Conservation (phyloP, 192 early-diverging fungal genomes). For the Podila clonocystis region DNA sequence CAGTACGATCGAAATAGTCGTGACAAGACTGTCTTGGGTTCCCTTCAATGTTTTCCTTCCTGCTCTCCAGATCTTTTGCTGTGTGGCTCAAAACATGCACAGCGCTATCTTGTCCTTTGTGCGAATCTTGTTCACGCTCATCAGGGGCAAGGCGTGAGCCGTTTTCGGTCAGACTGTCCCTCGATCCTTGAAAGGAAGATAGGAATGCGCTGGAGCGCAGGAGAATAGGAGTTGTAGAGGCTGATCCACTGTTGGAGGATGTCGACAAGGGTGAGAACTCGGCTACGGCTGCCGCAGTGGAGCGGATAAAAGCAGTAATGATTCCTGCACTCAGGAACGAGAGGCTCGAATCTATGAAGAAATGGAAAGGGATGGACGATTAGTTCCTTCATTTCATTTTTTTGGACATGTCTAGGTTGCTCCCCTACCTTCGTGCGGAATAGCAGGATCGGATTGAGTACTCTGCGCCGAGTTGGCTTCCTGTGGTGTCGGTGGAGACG, state of each 20-base stretch:
- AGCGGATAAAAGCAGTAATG: conserved; percentile 6
- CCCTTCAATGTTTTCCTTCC: neutral
- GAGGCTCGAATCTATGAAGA: neutral
- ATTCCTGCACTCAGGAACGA: neutral
- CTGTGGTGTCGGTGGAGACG: too few species aligned
- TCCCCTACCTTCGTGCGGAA: too few species aligned
- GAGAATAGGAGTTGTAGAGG: conserved; percentile 3
- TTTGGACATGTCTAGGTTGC: too few species aligned
- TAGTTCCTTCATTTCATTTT: too few species aligned
- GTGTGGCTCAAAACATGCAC: neutral
- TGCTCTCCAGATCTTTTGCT: neutral
- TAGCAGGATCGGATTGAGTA: too few species aligned
- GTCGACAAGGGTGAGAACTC: conserved; percentile 4
- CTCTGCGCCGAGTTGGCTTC: too few species aligned
- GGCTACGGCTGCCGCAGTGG: conserved; percentile 3
- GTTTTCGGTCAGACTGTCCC: neutral
- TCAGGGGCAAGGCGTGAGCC: neutral
- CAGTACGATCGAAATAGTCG: neutral
- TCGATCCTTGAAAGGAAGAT: neutral
- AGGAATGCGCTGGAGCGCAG: neutral
- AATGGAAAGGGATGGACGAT: neutral
- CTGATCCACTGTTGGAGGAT: neutral
- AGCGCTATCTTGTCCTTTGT: neutral
- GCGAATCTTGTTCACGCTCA: neutral
- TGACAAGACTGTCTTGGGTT: neutral